phyloP scores from a whole-genome alignment of 768 basidiomycete genomes.

The Pulveroboletus sp. region DNA sequence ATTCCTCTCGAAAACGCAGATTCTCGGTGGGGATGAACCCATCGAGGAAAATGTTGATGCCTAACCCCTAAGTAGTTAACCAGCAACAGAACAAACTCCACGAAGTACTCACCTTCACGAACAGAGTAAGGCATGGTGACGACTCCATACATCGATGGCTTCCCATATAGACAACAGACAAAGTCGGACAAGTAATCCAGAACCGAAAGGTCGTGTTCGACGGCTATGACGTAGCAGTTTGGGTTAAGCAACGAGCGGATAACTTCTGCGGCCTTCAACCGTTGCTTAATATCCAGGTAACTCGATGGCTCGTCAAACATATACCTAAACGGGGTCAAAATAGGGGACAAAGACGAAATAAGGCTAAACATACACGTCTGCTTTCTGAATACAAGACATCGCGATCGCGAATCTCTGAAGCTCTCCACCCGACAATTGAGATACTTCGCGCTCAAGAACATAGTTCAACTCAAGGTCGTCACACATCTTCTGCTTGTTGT shows the following conservation, averaged over 20 bases:
- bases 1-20: conserved; percentile 94
- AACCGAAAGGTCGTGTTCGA: conserved; percentile 98
- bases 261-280: conserved; percentile 90
- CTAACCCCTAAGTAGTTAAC: conserved; percentile 34
- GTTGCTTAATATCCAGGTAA: conserved; percentile 95
- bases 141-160: conserved; percentile 95
- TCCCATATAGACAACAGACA: conserved; percentile 96
- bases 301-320: conserved; percentile 99
- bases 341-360: background rate
- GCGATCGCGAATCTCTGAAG: conserved; percentile 98
- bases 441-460: conserved; percentile 79
- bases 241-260: conserved; percentile 83
- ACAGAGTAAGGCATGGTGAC: conserved; percentile 99
- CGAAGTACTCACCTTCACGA: conserved; percentile 69
- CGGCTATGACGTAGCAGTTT: conserved; percentile 90
- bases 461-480: conserved; percentile 84
- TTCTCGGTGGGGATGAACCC: conserved; percentile 99
- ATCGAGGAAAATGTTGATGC: conserved; percentile 99
- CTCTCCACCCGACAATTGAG: conserved; percentile 92
- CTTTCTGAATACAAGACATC: conserved; percentile 90
- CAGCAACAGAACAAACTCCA: background rate
- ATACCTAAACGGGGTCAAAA: conserved; percentile 50
- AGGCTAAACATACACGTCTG: conserved; percentile 75
- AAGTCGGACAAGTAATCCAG: conserved; percentile 98
- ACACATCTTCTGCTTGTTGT: conserved; percentile 85